A percentile compares a stretch with the other conserved stretches of the same genome.
phyloP scores from a whole-genome alignment of 371 early-diverging fungal genomes.

The Mortierella sp. region DNA sequence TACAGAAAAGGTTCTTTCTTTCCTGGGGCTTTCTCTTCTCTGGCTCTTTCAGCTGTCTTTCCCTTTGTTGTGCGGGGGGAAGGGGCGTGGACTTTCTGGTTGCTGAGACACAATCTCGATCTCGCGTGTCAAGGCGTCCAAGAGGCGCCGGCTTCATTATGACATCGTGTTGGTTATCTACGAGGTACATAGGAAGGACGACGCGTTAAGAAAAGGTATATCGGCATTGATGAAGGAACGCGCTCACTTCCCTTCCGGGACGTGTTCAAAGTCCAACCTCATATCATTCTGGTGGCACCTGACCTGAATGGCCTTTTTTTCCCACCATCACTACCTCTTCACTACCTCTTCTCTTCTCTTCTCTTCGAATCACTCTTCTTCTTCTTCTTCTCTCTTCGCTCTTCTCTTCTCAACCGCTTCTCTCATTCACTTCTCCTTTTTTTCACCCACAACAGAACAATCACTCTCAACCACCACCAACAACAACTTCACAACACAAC shows the following conservation, averaged over 20 bases:
- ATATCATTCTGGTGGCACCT: background rate
- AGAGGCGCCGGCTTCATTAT: too few relatives aligned
- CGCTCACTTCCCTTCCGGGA: background rate
- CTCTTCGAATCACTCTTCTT: background rate
- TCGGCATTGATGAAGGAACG: background rate
- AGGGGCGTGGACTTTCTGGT: background rate
- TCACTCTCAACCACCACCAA: background rate
- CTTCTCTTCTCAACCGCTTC: background rate
- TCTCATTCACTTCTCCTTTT: background rate
- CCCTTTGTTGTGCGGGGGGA: background rate
- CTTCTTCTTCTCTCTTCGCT: background rate
- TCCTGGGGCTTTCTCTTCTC: background rate
- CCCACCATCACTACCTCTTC: background rate
- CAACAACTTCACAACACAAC: background rate
- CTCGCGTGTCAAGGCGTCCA: too few relatives aligned
- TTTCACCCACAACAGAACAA: background rate
- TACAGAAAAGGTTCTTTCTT: background rate
- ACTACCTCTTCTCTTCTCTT: background rate
- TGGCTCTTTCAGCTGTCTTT: background rate
- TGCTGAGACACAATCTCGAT: background rate
- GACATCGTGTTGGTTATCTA: too few relatives aligned
- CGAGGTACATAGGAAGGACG: too few relatives aligned
- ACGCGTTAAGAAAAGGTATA: too few relatives aligned
- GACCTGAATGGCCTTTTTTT: conserved; percentile 6
- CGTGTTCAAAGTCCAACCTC: background rate